These are phyloP conservation scores for Salix udensis DNA, from an alignment of 345 rosid genomes.

Conservation along the genomic window DNA sequence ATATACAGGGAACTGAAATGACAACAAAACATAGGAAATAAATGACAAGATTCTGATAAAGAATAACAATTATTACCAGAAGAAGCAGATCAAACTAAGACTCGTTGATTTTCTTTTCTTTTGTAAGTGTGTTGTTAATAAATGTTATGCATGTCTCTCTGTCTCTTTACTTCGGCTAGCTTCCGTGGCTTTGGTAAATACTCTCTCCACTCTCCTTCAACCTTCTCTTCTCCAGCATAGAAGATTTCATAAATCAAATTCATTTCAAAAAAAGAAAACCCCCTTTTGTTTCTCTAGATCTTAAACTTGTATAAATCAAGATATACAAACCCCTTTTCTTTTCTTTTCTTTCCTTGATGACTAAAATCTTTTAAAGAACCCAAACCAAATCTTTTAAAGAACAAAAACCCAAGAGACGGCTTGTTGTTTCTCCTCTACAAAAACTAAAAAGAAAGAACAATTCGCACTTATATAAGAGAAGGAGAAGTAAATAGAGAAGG, in stretches of 20 bases:
- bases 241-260: constrained; percentile 49
- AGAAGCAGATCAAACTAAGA: constrained; percentile 36
- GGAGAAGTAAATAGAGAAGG: constrained; percentile 11
- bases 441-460: constrained; percentile 13
- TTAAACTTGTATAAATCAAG: neutral
- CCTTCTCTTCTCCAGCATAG: constrained; percentile 48
- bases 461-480: neutral
- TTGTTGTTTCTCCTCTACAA: constrained; percentile 15
- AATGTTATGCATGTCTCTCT: neutral
- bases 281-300: neutral
- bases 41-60: neutral
- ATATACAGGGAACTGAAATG: neutral
- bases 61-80: constrained; percentile 39
- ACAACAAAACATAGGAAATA: neutral
- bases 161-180: constrained; percentile 26
- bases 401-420: constrained; percentile 21
- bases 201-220: constrained; percentile 81
- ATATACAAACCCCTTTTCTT: neutral
- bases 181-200: constrained; percentile 9
- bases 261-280: constrained; percentile 44
- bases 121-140: neutral
- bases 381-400: constrained; percentile 1
- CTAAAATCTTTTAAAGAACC: too few species aligned
- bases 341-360: neutral
- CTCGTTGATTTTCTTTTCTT: neutral